Conservation (phyloP, 2,329 filamentous ascomycete species). For the Pestalotiopsis sp. region DNA sequence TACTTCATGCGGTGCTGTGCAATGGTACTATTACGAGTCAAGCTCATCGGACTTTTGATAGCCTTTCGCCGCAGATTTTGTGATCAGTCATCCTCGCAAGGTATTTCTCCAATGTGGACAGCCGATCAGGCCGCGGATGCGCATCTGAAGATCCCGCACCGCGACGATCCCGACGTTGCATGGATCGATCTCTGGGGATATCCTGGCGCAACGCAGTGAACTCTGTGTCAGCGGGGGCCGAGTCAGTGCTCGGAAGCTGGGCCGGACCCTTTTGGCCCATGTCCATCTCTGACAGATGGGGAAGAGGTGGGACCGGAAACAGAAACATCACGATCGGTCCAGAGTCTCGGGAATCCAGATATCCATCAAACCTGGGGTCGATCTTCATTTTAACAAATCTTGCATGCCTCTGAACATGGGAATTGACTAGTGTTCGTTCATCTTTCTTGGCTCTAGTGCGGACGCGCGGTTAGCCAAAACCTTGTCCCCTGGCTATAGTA, state of each 20-base stretch:
- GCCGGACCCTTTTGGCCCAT: neutral
- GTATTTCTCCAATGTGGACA: neutral
- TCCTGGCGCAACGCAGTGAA: neutral
- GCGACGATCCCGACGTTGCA: neutral
- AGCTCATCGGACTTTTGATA: neutral
- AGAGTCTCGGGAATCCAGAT: neutral
- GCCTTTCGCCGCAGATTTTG: neutral
- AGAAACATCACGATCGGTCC: neutral
- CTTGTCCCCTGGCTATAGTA: neutral
- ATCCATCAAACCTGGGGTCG: neutral
- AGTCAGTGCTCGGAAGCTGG: neutral
- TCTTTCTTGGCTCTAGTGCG: neutral
- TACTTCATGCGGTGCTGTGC: neutral
- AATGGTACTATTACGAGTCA: neutral
- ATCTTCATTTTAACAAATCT: neutral
- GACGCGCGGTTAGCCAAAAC: neutral
- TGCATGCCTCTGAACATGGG: neutral
- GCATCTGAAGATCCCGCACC: neutral
- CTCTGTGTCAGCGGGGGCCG: neutral
- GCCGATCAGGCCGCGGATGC: neutral
- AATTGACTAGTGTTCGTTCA: neutral
- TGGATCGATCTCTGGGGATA: neutral
- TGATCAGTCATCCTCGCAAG: neutral
- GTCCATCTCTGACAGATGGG: neutral
- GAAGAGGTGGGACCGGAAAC: neutral